phyloP scores from a whole-genome alignment of 2,329 filamentous ascomycete genomes.

The Talaromyces atroroseus region DNA sequence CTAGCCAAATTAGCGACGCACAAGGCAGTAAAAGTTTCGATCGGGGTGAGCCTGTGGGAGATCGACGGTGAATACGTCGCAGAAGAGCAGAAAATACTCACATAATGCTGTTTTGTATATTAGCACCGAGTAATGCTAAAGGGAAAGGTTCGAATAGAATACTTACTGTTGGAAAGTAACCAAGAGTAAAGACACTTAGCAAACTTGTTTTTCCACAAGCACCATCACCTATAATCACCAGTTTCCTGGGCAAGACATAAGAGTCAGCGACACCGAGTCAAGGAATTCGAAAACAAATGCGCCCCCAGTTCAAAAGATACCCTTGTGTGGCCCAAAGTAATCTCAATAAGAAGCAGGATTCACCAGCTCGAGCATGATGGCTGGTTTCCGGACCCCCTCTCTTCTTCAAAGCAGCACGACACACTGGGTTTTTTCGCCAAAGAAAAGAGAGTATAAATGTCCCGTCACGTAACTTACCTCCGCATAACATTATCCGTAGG shows the following conservation, averaged over 20 bases:
- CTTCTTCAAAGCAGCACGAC: not conserved
- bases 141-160: conserved; percentile 1
- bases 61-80: not conserved
- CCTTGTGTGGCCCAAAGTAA: not conserved
- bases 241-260: conserved; percentile 57
- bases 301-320: not conserved
- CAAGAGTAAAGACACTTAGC: conserved; percentile 93
- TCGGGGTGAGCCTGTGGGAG: not conserved
- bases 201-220: conserved; percentile 98
- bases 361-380: not conserved
- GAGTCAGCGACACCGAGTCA: conserved; percentile 13
- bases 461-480: conserved; percentile 48
- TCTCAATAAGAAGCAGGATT: not conserved
- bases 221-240: conserved; percentile 95
- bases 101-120: conserved; percentile 37
- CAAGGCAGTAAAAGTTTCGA: conserved; percentile 12
- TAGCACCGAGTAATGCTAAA: not conserved
- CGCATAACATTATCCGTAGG: conserved; percentile 40
- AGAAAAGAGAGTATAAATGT: not conserved
- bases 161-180: conserved; percentile 94
- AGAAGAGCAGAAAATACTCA: conserved; percentile 25
- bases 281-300: not conserved
- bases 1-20: conserved; percentile 39
- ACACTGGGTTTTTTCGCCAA: not conserved
- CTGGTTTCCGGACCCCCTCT: not conserved